Base-by-base conservation (phyloP, 2,329 filamentous ascomycete genomes). In the Lachnum nothofagi region DNA sequence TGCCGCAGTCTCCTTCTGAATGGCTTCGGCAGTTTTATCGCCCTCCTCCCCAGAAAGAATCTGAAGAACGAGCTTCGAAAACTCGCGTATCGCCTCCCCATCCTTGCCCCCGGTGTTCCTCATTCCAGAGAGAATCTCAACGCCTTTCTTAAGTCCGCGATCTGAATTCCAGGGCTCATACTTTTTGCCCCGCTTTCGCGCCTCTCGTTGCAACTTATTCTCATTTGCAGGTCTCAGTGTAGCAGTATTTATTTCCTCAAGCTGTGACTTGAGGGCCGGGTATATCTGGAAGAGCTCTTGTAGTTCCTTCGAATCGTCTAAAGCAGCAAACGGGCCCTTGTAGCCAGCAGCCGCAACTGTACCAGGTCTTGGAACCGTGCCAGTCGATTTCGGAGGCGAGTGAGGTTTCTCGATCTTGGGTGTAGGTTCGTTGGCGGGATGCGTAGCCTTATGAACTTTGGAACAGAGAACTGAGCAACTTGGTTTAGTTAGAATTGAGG, bases 401-500 rank as follows among this genome's bases (percentile, higher is more conserved):
- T 33, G 50, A 48, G 31, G 37, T 20, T 34, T 40, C 34, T 48
- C 43, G 44, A 37, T 38, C 29, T 42, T 47, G 45, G 59, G 54
- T 16, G 31, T 52, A 8, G 52, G 50, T 24, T 47, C 38, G 24
- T 46, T 37, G 25, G 48, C 45, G n/a, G 57, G 55, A 34, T 50
- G 64, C 53, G 55, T 66, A 51, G 61, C 63, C 64, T 72, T 72
- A 61, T 80, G 77, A 40, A 67, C 58, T 55, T 71, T 78, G 51
- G 72, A 79, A 64, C 80, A 84, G 17, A 71, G 62, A 34, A 83
- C 71, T 1, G 79, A 83, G 61, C 80, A 84, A 60, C 79, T 82
- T 55, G 3, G 31, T 19, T 10, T 25, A 23, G 37, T 57, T 29
- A 58, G 52, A 9, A 34, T 5, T 10, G 31, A 24, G 29, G 33